phyloP scores from a whole-genome alignment of 257 asterid genomes.

The Catharanthus roseus region DNA sequence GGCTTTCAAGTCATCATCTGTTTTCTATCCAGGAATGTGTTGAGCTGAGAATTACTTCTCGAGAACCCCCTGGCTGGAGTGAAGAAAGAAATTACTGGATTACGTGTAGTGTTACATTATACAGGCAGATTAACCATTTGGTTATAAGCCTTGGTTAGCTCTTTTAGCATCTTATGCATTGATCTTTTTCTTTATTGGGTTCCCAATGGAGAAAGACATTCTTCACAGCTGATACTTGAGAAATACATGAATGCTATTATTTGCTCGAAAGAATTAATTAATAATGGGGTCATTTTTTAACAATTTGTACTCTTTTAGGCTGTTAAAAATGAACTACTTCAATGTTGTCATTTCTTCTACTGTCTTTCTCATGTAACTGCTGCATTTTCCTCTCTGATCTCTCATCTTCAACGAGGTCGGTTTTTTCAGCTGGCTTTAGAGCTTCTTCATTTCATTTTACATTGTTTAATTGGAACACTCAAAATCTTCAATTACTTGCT shows the following conservation, averaged over 20 bases:
- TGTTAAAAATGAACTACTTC: not conserved
- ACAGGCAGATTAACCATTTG: not conserved
- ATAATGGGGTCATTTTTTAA: not conserved
- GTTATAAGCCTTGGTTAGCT: not conserved
- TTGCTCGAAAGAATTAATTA: not conserved
- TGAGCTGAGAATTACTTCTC: not conserved
- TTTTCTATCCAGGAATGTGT: conserved; percentile 57
- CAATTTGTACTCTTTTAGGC: not conserved
- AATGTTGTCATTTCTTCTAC: not conserved
- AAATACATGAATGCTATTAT: not conserved
- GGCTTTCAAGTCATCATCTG: conserved; percentile 53
- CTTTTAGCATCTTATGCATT: not conserved
- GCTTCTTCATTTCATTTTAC: not conserved
- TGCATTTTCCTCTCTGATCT: not conserved
- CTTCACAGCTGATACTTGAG: not conserved
- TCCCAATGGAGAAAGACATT: not conserved
- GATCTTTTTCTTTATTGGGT: not conserved
- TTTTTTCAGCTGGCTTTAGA: not conserved
- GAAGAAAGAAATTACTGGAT: conserved; percentile 4
- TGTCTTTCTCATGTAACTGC: not conserved
- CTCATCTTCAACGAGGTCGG: not conserved
- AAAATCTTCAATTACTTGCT: not conserved
- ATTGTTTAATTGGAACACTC: conserved; percentile 28
- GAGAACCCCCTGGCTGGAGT: not conserved
- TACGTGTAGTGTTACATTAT: not conserved